Evolutionary conservation across 2,329 filamentous ascomycete species (phyloP), one percentile per base, ranked within the genome.

Genomic region (Ceratocystis albifundus): DNA sequence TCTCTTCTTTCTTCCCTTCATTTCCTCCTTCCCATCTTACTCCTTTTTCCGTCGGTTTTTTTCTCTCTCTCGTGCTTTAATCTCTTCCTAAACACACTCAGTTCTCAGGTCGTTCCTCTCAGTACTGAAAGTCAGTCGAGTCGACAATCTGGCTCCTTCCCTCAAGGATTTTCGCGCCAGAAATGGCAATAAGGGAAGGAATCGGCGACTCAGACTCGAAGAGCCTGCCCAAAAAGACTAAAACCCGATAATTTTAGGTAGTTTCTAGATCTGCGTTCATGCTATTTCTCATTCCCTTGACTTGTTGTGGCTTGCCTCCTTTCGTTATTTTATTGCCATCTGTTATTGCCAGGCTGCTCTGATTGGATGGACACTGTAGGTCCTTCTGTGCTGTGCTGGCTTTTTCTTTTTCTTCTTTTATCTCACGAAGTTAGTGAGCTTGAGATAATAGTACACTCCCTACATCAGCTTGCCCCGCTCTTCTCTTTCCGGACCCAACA

Each of bases 91-190:
- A n/a, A 50, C 17, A 8, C 17, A 10, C 22, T 7, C 10, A n/a
- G 17, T 7, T 50, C 46, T 50, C 17, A 50, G 6, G 22, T 8
- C 2, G 46, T 50, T 36, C 32, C 32, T 50, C n/a, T 50, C 22
- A 8, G 46, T 50, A 20, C 46, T 22, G 53, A 57, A 57, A 10
- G 32, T 36, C 32, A 36, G 32, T 36, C 32, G 32, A 36, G 53
- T 57, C 53, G 53, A 57, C 25, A 30, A 57, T 57, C 53, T 57
- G 53, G 53, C 25, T 57, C 53, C 53, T 57, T 57, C 53, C 53
- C 53, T 32, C 25, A 17, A 57, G 25, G 53, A 57, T 57, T 28
- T 57, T 57, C 22, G 25, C 25, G 22, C 53, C 25, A 57, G 25
- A 30, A 12, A 8, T 57, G 53, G 53, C 53, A 57, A 28, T 36